Percentiles rank a stretch among this genome's conserved stretches.
These are phyloP conservation scores for Calonectria crousiana DNA, from an alignment of 2,329 filamentous ascomycete genomes.

Conservation along the genomic window DNA sequence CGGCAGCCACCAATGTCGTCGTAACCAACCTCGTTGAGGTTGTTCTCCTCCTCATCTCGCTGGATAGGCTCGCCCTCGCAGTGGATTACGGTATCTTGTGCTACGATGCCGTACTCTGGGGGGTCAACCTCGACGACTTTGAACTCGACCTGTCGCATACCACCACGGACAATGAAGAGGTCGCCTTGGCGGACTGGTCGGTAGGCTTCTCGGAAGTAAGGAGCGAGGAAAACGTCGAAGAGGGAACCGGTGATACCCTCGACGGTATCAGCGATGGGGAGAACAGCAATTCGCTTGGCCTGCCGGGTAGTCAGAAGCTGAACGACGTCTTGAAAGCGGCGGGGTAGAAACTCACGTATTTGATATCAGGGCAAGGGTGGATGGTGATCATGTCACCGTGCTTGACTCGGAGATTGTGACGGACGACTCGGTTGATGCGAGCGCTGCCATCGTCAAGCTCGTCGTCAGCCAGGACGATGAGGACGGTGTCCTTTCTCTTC, in stretches of 20 bases:
- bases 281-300: constrained; percentile 98
- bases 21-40: constrained; percentile 98
- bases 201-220: constrained; percentile 99
- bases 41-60: constrained; percentile 98
- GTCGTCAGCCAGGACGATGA: constrained; percentile 97
- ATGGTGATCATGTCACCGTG: constrained; percentile 98
- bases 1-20: constrained; percentile 99
- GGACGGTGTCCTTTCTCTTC: constrained; percentile 98
- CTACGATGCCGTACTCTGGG: constrained; percentile 98
- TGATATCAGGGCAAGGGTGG: constrained; percentile 98
- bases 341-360: constrained; percentile 83
- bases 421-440: constrained; percentile 97
- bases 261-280: constrained; percentile 97
- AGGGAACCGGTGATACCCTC: constrained; percentile 97
- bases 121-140: constrained; percentile 99
- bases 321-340: background rate
- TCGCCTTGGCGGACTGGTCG: constrained; percentile 97
- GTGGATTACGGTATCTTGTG: constrained; percentile 98
- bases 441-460: constrained; percentile 97
- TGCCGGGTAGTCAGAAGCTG: constrained; percentile 52
- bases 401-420: constrained; percentile 98
- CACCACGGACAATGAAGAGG: constrained; percentile 95
- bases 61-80: constrained; percentile 93
- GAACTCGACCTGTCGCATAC: constrained; percentile 99
- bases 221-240: constrained; percentile 98